These are phyloP conservation scores for Batkoa obscura DNA, from an alignment of 371 early-diverging fungal species.

Conservation along the genomic window DNA sequence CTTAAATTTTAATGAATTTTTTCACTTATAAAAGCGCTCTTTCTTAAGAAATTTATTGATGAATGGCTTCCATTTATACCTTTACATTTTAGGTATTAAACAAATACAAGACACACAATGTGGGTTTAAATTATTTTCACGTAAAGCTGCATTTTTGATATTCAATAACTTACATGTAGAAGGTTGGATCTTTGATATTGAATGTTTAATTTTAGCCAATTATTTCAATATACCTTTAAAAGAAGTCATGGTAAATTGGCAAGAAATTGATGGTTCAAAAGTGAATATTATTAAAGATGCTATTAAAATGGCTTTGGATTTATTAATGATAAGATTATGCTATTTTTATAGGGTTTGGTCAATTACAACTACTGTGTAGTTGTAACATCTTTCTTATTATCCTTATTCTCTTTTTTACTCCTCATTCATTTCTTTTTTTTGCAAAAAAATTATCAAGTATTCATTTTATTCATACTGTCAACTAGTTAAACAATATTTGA, in stretches of 20 bases:
- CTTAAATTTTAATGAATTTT: not conserved
- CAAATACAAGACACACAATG: slow-evolving; percentile 87
- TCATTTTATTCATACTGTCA: too few relatives aligned
- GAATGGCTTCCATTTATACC: slow-evolving; percentile 74
- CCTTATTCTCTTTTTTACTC: too few relatives aligned
- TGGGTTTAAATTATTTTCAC: slow-evolving; percentile 85
- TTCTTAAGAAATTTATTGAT: slow-evolving; percentile 77
- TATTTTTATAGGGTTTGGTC: slow-evolving; percentile 70
- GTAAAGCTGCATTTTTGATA: slow-evolving; percentile 50
- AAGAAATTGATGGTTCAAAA: slow-evolving; percentile 88
- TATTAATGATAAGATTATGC: slow-evolving; percentile 67
- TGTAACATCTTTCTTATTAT: too few relatives aligned
- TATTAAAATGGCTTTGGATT: slow-evolving; percentile 72
- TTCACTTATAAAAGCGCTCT: slow-evolving; percentile 35
- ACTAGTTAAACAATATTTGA: too few relatives aligned
- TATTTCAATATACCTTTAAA: slow-evolving; percentile 41
- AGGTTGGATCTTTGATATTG: slow-evolving; percentile 94
- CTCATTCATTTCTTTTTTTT: too few relatives aligned
- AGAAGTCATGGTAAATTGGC: slow-evolving; percentile 88
- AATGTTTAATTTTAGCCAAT: slow-evolving; percentile 66
- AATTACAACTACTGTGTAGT: too few relatives aligned
- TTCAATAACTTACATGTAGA: slow-evolving; percentile 85
- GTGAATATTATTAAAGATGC: slow-evolving; percentile 71
- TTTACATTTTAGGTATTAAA: slow-evolving; percentile 62
- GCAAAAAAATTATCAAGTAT: too few relatives aligned